A percentile compares a stretch with the other conserved stretches of the same genome.
phyloP scores from a whole-genome alignment of 1,139 yeast species.

The Sugiyamaella novakii region DNA sequence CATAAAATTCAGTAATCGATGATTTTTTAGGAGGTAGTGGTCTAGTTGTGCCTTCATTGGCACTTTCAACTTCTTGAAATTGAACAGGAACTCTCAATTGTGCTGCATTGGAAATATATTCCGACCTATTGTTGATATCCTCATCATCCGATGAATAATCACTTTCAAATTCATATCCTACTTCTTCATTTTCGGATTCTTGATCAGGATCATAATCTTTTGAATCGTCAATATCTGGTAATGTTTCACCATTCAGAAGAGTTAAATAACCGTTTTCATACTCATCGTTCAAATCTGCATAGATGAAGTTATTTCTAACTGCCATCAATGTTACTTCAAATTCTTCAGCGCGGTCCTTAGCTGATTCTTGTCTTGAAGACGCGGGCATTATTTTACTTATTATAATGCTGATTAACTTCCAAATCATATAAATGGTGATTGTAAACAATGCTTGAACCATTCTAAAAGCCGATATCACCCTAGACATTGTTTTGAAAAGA shows the following conservation, averaged over 20 bases:
- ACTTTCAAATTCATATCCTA: conserved; percentile 24
- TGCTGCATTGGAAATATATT: conserved; percentile 13
- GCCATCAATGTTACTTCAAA: conserved; percentile 19
- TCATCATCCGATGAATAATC: conserved; percentile 25
- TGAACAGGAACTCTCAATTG: conserved; percentile 11
- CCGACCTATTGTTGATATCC: conserved; percentile 17
- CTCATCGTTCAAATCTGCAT: conserved; percentile 26
- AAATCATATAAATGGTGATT: conserved; percentile 18
- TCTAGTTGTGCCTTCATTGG: conserved; percentile 14
- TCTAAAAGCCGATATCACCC: conserved; percentile 28
- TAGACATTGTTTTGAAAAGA: conserved; percentile 22
- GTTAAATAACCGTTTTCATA: conserved; percentile 26
- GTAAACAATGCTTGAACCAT: conserved; percentile 27
- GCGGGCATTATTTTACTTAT: conserved; percentile 14
- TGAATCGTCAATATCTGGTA: conserved; percentile 35
- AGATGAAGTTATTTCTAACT: conserved; percentile 26
- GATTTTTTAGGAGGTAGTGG: conserved; percentile 1
- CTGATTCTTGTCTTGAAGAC: conserved; percentile 1
- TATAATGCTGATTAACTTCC: conserved; percentile 15
- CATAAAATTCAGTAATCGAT: conserved; percentile 28
- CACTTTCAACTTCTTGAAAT: conserved; percentile 12
- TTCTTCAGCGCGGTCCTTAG: conserved; percentile 13
- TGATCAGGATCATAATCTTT: conserved; percentile 30
- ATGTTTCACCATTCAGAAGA: conserved; percentile 30
- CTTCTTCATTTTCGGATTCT: conserved; percentile 25